A percentile compares a stretch with the other conserved stretches of the same genome.
These are phyloP conservation scores for Monosporascus sp. DNA, from an alignment of 2,329 filamentous ascomycete species.

Conservation along the genomic window DNA sequence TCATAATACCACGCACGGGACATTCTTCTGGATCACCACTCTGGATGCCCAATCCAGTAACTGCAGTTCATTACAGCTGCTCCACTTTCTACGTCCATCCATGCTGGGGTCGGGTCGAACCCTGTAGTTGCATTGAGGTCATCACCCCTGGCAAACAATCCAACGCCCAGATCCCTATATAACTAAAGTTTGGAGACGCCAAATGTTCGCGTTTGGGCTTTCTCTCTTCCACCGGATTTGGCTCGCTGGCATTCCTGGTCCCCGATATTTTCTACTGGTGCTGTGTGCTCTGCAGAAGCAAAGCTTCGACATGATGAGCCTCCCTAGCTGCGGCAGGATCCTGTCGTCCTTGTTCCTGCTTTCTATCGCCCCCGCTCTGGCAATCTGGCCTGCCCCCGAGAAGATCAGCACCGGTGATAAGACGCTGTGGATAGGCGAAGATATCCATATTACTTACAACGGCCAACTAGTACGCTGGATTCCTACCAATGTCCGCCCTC, in stretches of 20 bases:
- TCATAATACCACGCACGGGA: not conserved
- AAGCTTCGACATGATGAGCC: conserved; percentile 10
- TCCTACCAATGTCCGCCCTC: conserved; percentile 22
- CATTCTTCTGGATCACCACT: not conserved
- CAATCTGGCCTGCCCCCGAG: conserved; percentile 54
- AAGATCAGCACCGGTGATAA: conserved; percentile 46
- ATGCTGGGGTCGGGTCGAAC: not conserved
- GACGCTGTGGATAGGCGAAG: conserved; percentile 48
- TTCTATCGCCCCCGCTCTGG: conserved; percentile 37
- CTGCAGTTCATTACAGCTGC: not conserved
- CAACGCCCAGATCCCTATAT: not conserved
- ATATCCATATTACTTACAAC: conserved; percentile 54
- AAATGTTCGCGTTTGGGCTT: not conserved
- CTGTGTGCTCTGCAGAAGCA: conserved; percentile 7
- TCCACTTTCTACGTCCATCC: not conserved
- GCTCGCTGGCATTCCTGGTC: conserved; percentile 2
- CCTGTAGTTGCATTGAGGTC: not conserved
- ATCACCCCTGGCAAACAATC: not conserved
- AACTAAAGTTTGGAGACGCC: not conserved
- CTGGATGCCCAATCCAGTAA: not conserved
- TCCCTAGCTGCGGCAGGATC: conserved; percentile 12
- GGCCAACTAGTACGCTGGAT: conserved; percentile 48
- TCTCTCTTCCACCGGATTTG: not conserved
- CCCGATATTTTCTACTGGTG: conserved; percentile 6
- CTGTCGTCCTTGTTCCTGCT: conserved; percentile 32